Base-by-base conservation (phyloP, 2,329 filamentous ascomycete species). In the Fusarium siculi region DNA sequence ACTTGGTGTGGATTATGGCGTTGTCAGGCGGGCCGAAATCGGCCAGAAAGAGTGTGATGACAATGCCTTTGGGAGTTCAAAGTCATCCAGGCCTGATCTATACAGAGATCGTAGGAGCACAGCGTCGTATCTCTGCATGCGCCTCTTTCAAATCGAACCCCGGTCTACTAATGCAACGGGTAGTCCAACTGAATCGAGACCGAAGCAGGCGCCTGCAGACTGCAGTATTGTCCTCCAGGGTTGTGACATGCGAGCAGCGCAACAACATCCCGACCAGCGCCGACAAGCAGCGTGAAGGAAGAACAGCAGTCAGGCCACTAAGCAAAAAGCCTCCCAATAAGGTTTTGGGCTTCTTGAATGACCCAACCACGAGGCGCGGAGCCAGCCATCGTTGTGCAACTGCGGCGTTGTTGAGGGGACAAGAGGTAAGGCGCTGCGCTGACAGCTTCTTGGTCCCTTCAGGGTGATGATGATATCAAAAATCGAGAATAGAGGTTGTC, bases 171-270 rank as follows among this genome's bases (percentile, higher is more conserved):
- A 65, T 74, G 71, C 66, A 63, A 58, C 56, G 56, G 63, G 59
- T 56, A 60, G 62, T 73, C 65, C 49, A 77, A 67, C 64, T 69
- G 70, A 62, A 73, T 73, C 71, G 74, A 77, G 73, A 71, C 59
- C 53, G 44, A 49, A 63, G 34, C 56, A 47, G 66, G 62, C 66
- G 56, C 52, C 71, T 72, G 70, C 68, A 62, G 47, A 53, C 70
- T 72, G 66, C 66, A 63, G 28, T 56, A 53, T 62, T 65, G 62
- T 62, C 70, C 53, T 46, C 34, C 47, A 25, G 67, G 52, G 58
- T 63, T 37, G 58, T 56, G 46, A 58, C 55, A 68, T 52, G 44
- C 50, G 39, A 58, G 44, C 36, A 67, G 36, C 52, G 44, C 39
- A 60, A 36, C 47, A 34, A 42, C 40, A 55, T 46, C 39, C 49